Percentiles rank a stretch among this genome's conserved stretches.
Evolutionary conservation across 768 basidiomycete species (phyloP).

Genomic region (Naganishia randhawae): DNA sequence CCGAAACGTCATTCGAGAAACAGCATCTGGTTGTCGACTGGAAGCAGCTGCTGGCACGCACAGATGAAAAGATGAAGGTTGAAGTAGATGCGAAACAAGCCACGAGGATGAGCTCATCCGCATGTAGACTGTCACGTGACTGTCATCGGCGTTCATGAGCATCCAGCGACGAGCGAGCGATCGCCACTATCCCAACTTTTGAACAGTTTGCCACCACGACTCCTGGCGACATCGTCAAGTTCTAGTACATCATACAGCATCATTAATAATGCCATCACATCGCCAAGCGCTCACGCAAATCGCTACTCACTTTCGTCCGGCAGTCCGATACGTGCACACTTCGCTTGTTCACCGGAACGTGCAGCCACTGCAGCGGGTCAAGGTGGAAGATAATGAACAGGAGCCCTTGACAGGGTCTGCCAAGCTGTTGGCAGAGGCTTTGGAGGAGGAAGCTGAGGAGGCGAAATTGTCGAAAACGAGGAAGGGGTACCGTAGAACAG

Average conservation of each 20-base stretch:
- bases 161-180: background rate
- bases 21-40: too few species aligned
- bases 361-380: background rate
- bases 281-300: background rate
- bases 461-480: background rate
- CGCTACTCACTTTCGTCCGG: background rate
- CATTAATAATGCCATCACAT: background rate
- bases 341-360: background rate
- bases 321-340: background rate
- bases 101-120: too few species aligned
- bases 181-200: background rate
- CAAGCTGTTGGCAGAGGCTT: conserved; percentile 66
- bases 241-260: background rate
- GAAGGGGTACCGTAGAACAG: background rate
- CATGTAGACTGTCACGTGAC: conserved; percentile 4
- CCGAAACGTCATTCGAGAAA: too few species aligned
- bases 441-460: conserved; percentile 46
- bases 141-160: background rate
- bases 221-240: background rate
- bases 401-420: conserved; percentile 42
- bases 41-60: too few species aligned
- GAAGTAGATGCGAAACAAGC: too few species aligned
- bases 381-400: background rate
- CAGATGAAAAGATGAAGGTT: too few species aligned
- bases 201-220: background rate